Evolutionary conservation across 768 basidiomycete genomes (phyloP).

Genomic region (Termitomyces heimii): DNA sequence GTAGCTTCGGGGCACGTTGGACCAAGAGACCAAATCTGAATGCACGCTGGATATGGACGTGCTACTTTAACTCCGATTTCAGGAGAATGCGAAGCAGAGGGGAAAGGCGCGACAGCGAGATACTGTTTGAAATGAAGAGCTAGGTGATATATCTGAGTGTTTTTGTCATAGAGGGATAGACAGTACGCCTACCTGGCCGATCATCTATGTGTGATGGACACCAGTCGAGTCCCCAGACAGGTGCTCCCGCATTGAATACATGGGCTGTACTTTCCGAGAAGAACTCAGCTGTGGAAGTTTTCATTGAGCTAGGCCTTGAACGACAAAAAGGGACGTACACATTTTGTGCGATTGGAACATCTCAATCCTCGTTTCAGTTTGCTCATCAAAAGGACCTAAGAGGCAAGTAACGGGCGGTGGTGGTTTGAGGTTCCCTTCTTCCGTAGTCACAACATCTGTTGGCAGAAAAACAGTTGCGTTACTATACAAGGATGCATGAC

Average conservation of each 20-base stretch:
- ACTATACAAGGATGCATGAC: slow-evolving; percentile 25
- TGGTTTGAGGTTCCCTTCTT: slow-evolving; percentile 43
- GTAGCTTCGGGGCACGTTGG: slow-evolving; percentile 8
- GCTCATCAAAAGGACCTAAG: slow-evolving; percentile 58
- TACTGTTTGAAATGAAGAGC: slow-evolving; percentile 64
- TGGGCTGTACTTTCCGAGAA: slow-evolving; percentile 54
- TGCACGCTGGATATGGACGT: slow-evolving; percentile 55
- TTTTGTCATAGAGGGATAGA: not conserved
- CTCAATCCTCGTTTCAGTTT: slow-evolving; percentile 39
- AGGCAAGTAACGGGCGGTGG: slow-evolving; percentile 55
- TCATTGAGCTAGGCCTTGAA: not conserved
- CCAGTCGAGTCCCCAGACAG: slow-evolving; percentile 93
- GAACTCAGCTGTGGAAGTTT: slow-evolving; percentile 42
- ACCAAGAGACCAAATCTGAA: slow-evolving; percentile 81
- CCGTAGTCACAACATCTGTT: slow-evolving; percentile 39
- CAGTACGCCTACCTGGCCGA: slow-evolving; percentile 36
- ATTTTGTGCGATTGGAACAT: slow-evolving; percentile 55
- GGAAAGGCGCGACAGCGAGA: slow-evolving; percentile 76
- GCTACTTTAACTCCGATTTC: slow-evolving; percentile 54
- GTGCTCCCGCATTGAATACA: slow-evolving; percentile 82
- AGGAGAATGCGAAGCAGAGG: slow-evolving; percentile 58
- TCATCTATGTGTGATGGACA: slow-evolving; percentile 70
- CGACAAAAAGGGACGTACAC: slow-evolving; percentile 35
- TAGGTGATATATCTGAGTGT: slow-evolving; percentile 33
- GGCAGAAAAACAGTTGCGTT: slow-evolving; percentile 58